Percentiles rank a stretch among this genome's conserved stretches.
Evolutionary conservation across 148 eudicot genomes (phyloP).

Genomic region (Vaccinium corymbosum): DNA sequence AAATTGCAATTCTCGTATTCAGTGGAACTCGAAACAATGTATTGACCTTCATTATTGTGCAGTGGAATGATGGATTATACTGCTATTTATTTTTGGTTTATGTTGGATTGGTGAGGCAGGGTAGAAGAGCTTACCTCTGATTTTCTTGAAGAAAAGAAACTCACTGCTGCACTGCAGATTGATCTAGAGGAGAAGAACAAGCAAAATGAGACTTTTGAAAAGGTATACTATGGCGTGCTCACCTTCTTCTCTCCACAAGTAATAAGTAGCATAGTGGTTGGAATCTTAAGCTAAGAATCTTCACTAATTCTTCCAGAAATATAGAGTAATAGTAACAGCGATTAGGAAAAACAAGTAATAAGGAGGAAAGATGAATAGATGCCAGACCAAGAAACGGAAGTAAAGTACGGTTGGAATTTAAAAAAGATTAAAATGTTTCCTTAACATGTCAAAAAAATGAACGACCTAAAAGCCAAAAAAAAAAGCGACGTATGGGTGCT

Average conservation of each 20-base stretch:
- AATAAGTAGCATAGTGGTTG: not conserved
- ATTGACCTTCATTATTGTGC: not conserved
- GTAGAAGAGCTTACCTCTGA: conserved; percentile 59
- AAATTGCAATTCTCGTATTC: not conserved
- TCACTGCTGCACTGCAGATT: conserved; percentile 36
- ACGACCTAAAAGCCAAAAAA: no score
- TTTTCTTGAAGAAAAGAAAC: conserved; percentile 47
- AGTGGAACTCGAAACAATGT: not conserved
- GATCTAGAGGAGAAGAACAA: conserved; percentile 51
- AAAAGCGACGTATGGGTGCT: no score
- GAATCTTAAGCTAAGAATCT: not conserved
- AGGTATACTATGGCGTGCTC: conserved; percentile 36
- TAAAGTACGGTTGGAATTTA: no score
- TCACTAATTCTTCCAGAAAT: not conserved
- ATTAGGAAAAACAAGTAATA: not conserved
- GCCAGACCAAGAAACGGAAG: not conserved
- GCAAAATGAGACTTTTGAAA: conserved; percentile 54
- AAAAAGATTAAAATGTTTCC: no score
- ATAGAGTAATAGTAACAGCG: not conserved
- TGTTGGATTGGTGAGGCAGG: conserved; percentile 45
- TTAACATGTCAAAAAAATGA: no score
- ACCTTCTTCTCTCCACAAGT: not conserved
- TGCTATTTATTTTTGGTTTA: conserved; percentile 10
- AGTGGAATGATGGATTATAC: not conserved
- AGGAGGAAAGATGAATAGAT: not conserved